Evolutionary conservation across 495 filamentous ascomycete species (phyloP), one percentile per base, ranked within the genome.

Genomic region (Penicillium angulare): DNA sequence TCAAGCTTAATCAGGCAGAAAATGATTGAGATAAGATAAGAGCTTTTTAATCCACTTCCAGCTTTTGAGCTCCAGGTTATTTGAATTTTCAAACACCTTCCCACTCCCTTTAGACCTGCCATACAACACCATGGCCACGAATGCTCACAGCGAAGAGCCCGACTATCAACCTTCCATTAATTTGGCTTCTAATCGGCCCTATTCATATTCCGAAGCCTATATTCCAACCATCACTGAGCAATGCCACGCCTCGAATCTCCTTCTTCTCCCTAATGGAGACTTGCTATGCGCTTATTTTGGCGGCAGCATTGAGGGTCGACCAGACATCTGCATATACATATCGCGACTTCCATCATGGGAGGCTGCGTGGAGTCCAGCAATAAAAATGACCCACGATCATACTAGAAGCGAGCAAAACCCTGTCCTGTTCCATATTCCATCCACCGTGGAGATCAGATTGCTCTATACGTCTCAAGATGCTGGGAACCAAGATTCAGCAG

Each of bases 391-490:
- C 1, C 53, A 63, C 27, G 60, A 63, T 40, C 39, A 55, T 9
- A 57, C 56, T 5, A 56, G 60, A 29, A 63, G 60, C 49, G 60
- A 63, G 34, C 60, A 63, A 29, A 63, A 63, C 23, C 60, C 60
- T 2, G 44, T 63, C 17, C 43, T 63, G 5, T 59, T 59, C 31
- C 44, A 50, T n/a, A 47, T 47, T 34, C 50, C 56, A 15, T 51
- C 60, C 5, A 53, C 50, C 6, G 56, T 53, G 15, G 53, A 57
- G 23, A 47, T 63, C 5, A 47, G 60, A 46, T 45, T 63, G 0
- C 50, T 63, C 3, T 63, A 63, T 38, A 63, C 60, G 23, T 63
- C 60, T 1, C 60, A 63, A 27, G 33, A 57, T 16, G 56, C 50
- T 1, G 60, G 60, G 9, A 59, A 63, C 15, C 60, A 63, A 33